phyloP scores from a whole-genome alignment of 805 yeast genomes.

The Wickerhamomyces alni region DNA sequence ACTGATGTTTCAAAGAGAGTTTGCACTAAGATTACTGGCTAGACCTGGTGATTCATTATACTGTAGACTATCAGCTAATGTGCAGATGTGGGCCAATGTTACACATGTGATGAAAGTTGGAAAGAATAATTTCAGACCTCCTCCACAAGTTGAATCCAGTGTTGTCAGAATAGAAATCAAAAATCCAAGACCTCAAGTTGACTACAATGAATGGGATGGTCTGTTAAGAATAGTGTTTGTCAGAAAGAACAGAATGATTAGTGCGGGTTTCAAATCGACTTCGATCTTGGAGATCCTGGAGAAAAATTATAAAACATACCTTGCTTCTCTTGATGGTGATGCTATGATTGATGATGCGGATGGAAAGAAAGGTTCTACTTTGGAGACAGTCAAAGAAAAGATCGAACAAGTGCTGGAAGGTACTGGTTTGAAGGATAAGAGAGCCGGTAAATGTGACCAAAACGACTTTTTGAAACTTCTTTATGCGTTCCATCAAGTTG shows the following conservation, averaged over 20 bases:
- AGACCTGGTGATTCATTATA: conserved; percentile 94
- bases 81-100: conserved; percentile 99
- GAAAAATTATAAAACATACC: conserved; percentile 77
- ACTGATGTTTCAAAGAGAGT: conserved; percentile 96
- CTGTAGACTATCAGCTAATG: conserved; percentile 92
- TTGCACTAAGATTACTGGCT: conserved; percentile 88
- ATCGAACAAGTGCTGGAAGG: conserved; percentile 69
- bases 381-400: conserved; percentile 52
- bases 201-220: conserved; percentile 97
- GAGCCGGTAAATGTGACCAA: conserved; percentile 94
- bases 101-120: conserved; percentile 99
- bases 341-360: conserved; percentile 33
- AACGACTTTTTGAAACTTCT: conserved; percentile 82
- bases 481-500: conserved; percentile 94
- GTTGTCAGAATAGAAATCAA: conserved; percentile 93
- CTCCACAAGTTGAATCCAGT: conserved; percentile 96
- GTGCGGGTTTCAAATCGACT: conserved; percentile 85
- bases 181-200: conserved; percentile 88
- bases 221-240: conserved; percentile 85
- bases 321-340: conserved; percentile 44
- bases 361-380: conserved; percentile 33
- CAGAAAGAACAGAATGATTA: conserved; percentile 86
- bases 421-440: conserved; percentile 76
- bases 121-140: conserved; percentile 92
- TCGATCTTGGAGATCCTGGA: conserved; percentile 79